Base-by-base conservation (phyloP, 169 alveolate species). In the Plasmodium gaboni region DNA sequence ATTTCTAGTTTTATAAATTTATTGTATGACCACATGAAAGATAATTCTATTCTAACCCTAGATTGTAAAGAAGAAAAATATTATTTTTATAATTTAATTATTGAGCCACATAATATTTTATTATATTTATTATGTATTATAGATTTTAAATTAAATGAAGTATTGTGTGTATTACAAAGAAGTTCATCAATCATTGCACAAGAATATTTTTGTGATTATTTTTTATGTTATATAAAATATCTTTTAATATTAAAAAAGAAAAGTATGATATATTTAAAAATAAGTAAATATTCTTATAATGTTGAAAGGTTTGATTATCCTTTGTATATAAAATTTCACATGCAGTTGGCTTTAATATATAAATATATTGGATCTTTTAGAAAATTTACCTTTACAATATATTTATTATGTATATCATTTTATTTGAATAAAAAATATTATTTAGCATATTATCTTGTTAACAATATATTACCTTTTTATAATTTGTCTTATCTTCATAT, bases 101-200 rank as follows among this genome's bases (percentile, higher is more conserved):
- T 86, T 26, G 72, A 86, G 48, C 74, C 74, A 6, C 92, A 86
- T 44, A 86, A 86, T 65, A 86, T 73, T 10, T 28, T 86, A 38
- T 38, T 70, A 5, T 86, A 86, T 60, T 24, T 86, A 63, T 8
- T 53, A 10, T 22, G 26, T 24, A 60, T 59, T 22, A 86, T 86
- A n/a, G 92, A 86, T 38, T 53, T 59, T 50, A 86, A 86, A 44
- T 12, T 86, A 22, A 71, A 67, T 32, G 71, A 86, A 13, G 32
- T 50, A 3, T 57, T 83, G 1, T 57, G 12, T 19, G 5, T 1
- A 17, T 22, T 74, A 32, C 70, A 67, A 10, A 24, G 12, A n/a
- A 10, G 38, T 4, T 2, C 80, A 15, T 51, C 50, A 2, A 28
- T 15, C 0, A 3, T 12, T 13, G 92, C 50, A 5, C 86, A 72